Evolutionary conservation across 1,284 basidiomycete species (phyloP), one percentile per base, ranked within the genome.

Genomic region (Pisolithus thermaeus): DNA sequence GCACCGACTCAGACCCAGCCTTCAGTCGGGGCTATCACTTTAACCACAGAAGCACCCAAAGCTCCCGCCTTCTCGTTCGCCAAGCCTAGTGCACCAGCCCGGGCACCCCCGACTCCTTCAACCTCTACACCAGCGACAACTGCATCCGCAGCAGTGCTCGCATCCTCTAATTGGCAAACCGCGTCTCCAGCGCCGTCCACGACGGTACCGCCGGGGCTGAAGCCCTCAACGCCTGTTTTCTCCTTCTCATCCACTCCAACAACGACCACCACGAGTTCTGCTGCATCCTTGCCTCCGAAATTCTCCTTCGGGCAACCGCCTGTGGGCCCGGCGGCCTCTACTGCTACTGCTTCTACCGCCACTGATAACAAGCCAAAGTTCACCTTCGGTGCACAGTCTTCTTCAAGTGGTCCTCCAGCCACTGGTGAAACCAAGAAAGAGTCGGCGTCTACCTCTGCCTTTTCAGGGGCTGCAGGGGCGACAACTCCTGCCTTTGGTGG

Each of bases 271-370:
- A 41, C 50, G 39, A 18, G 46, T 20, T 23, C 23, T n/a, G 35
- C 53, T 11, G 22, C 51, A 20, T 27, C 53, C 25, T 37, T 54
- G 12, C 39, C 20, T 37, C 55, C 61, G n/a, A 65, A 59, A 39
- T 67, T 65, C 47, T 53, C 66, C 23, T 67, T 71, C 25, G 57
- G 58, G 22, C 59, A 60, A 22, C 52, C 53, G 2, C 54, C 63
- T 20, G 43, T 57, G 9, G 14, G 27, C 51, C 25, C 38, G 14
- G 41, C 41, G 7, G 16, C n/a, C 23, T 42, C 54, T 20, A 53
- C 53, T 40, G 41, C 48, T 7, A 46, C 47, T 32, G 28, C 54
- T 18, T 52, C 54, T 12, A 44, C 51, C 20, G 38, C 52, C 28
- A 42, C 57, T 36, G 59, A 61, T 25, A 49, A 62, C 14, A 60